Evolutionary conservation across 2,329 filamentous ascomycete genomes (phyloP), one percentile per base, ranked within the genome.

Genomic region (Bipolaris gigantea): DNA sequence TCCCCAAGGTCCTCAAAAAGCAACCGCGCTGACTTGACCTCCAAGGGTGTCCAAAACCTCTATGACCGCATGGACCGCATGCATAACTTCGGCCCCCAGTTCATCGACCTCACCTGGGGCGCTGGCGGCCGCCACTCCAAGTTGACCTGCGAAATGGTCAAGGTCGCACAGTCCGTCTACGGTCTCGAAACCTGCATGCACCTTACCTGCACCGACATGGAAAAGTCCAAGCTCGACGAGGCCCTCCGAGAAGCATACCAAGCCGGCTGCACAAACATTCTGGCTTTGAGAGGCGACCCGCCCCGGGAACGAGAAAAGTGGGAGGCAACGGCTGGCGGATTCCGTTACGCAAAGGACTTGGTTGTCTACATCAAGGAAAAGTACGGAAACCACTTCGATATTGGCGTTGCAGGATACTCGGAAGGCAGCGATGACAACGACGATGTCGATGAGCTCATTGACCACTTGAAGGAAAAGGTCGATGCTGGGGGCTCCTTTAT

Each of bases 21-120:
- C 19, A 35, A 15, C 16, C 23, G 43, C 21, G 34, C 63, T 69
- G 56, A 67, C 57, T 18, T 25, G 19, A 21, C 30, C 18, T 32
- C 18, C 34, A 54, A 73, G 79, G 94, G 94, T 82, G 93, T 99
- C 11, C 94, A 99, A 79, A 99, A 99, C 76, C 87, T 99, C 54
- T 99, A 99, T 82, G 94, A 99, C 68, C 90, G 94, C 73, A 97
- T 99, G 90, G 94, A 99, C 78, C 92, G 92, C 77, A 99, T 99
- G 94, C 92, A 96, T 77, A 85, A 88, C 69, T 85, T 95, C 60
- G 94, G 92, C 1, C 94, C 93, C 60, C 89, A 92, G 70, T 99
- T 99, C 80, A 92, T 99, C 74, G 94, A 99, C 76, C 89, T 99
- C 70, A 99, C 94, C 59, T 99, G 94, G 94, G 95, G 95, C 60